These are phyloP conservation scores for Fusarium sp. DNA, from an alignment of 2,329 filamentous ascomycete genomes.

Conservation along the genomic window DNA sequence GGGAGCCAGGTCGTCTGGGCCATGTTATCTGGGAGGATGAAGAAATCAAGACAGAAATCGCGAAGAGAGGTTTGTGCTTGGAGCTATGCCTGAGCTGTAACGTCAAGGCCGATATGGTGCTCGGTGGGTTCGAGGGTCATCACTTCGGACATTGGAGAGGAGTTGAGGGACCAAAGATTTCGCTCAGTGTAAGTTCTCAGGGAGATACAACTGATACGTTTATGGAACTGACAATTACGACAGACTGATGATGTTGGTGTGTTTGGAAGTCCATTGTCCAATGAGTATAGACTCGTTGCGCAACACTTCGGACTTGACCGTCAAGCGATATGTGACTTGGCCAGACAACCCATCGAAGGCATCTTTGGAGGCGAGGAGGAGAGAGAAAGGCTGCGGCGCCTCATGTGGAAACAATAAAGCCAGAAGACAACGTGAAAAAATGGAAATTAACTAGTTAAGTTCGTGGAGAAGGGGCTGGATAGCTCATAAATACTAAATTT, in stretches of 20 bases:
- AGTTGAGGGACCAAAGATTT: constrained; percentile 68
- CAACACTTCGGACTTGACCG: constrained; percentile 71
- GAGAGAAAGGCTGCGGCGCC: constrained; percentile 63
- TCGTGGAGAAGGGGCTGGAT: neutral
- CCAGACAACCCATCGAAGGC: constrained; percentile 68
- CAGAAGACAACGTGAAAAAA: neutral
- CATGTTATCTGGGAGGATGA: constrained; percentile 82
- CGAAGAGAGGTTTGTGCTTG: constrained; percentile 67
- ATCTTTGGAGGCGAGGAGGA: constrained; percentile 76
- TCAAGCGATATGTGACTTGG: constrained; percentile 63
- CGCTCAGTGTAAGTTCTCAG: constrained; percentile 71
- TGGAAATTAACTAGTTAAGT: neutral
- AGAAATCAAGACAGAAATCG: constrained; percentile 65
- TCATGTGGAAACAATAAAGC: constrained; percentile 58
- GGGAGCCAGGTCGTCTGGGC: constrained; percentile 75
- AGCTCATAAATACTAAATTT: neutral
- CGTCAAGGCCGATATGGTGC: constrained; percentile 78
- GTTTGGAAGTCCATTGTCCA: constrained; percentile 79
- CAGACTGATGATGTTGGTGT: constrained; percentile 88
- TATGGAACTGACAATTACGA: constrained; percentile 1
- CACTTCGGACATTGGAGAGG: constrained; percentile 81
- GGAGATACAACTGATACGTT: neutral
- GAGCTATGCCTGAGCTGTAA: constrained; percentile 87
- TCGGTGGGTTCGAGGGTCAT: constrained; percentile 73
- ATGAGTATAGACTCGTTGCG: constrained; percentile 80